Evolutionary conservation across 1,139 yeast genomes (phyloP).

Genomic region (Kodamaea sp.): DNA sequence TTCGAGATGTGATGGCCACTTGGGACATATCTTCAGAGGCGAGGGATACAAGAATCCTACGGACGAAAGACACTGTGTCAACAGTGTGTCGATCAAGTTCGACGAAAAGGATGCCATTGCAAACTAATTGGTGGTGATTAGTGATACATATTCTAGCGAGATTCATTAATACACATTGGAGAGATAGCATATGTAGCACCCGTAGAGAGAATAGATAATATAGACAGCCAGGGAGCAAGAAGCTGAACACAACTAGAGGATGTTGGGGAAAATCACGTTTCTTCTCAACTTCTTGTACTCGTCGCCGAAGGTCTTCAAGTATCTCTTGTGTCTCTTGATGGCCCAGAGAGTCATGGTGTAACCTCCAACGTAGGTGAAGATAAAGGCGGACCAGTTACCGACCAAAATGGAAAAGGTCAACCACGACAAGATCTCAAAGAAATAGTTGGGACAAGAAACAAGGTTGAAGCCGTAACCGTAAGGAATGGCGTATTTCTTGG

Average conservation of each 20-base stretch:
- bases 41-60: conserved; percentile 92
- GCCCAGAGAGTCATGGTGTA: conserved; percentile 85
- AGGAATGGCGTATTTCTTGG: conserved; percentile 44
- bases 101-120: conserved; percentile 14
- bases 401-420: conserved; percentile 64
- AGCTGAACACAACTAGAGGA: too few relatives aligned
- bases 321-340: conserved; percentile 65
- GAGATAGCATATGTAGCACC: too few relatives aligned
- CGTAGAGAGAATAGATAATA: too few relatives aligned
- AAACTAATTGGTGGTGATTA: background rate
- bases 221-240: too few relatives aligned
- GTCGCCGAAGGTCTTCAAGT: conserved; percentile 70
- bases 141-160: too few relatives aligned
- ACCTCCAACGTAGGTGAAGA: conserved; percentile 71
- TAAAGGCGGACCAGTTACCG: conserved; percentile 74
- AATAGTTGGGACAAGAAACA: conserved; percentile 80
- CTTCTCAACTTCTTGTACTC: conserved; percentile 69
- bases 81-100: conserved; percentile 78
- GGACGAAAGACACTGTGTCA: conserved; percentile 93
- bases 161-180: too few relatives aligned
- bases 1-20: conserved; percentile 85
- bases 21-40: conserved; percentile 94
- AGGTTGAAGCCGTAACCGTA: conserved; percentile 46
- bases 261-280: conserved; percentile 63
- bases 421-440: conserved; percentile 83